Evolutionary conservation across 495 filamentous ascomycete genomes (phyloP).

Genomic region (Trichoderma erinaceum): DNA sequence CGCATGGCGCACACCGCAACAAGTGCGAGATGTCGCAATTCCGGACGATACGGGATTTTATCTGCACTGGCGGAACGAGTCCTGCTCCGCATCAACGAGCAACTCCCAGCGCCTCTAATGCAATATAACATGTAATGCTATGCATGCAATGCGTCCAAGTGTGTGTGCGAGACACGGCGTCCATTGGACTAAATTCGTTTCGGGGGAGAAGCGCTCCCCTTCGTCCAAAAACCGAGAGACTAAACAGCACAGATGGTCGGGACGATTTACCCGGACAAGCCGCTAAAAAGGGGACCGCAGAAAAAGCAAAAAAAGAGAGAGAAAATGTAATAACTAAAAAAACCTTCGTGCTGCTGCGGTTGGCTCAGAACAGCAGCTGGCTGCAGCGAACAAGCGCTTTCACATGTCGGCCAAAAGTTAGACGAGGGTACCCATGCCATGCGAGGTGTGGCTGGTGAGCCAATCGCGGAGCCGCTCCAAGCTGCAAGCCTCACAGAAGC

Average conservation of each 20-base stretch:
- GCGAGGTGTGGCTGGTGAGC: slow-evolving; percentile 1
- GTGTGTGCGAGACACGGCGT: background rate
- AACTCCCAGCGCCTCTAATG: too few relatives aligned
- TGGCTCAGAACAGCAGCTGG: background rate
- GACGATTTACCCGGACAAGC: background rate
- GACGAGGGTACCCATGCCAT: background rate
- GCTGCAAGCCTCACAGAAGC: slow-evolving; percentile 2
- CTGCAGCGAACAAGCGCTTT: background rate
- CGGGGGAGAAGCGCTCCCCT: background rate
- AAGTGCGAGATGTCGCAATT: background rate
- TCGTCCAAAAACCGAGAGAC: background rate
- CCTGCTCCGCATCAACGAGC: too few relatives aligned
- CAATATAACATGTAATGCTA: too few relatives aligned
- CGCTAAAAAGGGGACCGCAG: background rate
- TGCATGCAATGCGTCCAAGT: too few relatives aligned
- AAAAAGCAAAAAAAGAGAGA: background rate
- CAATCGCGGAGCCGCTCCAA: background rate
- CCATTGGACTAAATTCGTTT: background rate
- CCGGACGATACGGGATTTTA: background rate
- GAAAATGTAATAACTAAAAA: background rate
- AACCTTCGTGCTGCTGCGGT: background rate
- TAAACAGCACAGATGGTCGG: background rate
- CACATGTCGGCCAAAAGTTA: slow-evolving; percentile 4
- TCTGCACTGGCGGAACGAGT: background rate
- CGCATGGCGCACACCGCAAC: background rate